Percentiles rank a stretch among this genome's conserved stretches.
phyloP scores from a whole-genome alignment of 108 stramenopile species.

The Pseudonitzschia delicatissima region DNA sequence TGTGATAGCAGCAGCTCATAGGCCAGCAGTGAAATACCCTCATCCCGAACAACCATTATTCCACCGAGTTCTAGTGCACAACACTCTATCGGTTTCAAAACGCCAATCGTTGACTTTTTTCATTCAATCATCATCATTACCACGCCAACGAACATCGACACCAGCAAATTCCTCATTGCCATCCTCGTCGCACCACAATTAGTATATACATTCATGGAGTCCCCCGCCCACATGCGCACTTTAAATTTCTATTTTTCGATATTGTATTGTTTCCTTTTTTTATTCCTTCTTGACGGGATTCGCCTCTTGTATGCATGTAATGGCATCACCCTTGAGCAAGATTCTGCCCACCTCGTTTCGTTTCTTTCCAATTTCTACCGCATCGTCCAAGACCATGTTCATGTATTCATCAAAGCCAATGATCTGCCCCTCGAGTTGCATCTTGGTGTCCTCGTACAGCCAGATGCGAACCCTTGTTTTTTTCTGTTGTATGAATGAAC shows the following conservation, averaged over 20 bases:
- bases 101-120: too few species aligned
- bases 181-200: too few species aligned
- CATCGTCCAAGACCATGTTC: slow-evolving; percentile 96
- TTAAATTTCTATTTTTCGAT: not conserved
- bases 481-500: slow-evolving; percentile 45
- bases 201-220: too few species aligned
- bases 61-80: too few species aligned
- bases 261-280: not conserved
- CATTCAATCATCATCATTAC: too few species aligned
- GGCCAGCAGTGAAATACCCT: too few species aligned
- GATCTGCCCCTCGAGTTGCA: slow-evolving; percentile 97
- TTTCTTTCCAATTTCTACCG: slow-evolving; percentile 86
- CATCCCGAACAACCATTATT: too few species aligned
- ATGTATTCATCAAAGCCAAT: slow-evolving; percentile 97
- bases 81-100: too few species aligned
- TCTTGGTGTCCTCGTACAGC: slow-evolving; percentile 96
- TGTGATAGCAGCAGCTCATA: too few species aligned
- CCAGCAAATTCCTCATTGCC: too few species aligned
- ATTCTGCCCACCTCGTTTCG: slow-evolving; percentile 85
- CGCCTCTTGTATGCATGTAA: slow-evolving; percentile 93
- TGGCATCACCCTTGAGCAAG: slow-evolving; percentile 97
- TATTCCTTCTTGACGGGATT: slow-evolving; percentile 34
- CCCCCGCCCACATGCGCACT: too few species aligned
- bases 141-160: too few species aligned
- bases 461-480: slow-evolving; percentile 94